phyloP scores from a whole-genome alignment of 2,329 filamentous ascomycete species.

The Pseudogymnoascus sp. region DNA sequence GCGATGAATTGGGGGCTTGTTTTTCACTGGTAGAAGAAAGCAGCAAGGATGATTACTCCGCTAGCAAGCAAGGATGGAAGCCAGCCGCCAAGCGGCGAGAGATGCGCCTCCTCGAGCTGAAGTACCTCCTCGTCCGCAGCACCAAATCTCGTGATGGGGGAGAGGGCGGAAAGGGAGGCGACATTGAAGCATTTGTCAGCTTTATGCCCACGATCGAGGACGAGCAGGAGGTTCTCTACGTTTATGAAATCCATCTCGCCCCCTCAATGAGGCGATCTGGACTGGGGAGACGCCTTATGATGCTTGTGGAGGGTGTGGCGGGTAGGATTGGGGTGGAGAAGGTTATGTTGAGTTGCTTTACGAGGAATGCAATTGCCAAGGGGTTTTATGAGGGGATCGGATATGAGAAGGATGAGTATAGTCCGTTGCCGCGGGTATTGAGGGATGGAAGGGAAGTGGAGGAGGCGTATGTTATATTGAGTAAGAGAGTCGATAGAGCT shows the following conservation, averaged over 20 bases:
- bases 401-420: conserved; percentile 47
- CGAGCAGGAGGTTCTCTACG: conserved; percentile 59
- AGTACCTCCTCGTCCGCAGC: conserved; percentile 56
- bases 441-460: conserved; percentile 45
- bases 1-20: conserved; percentile 44
- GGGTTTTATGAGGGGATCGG: conserved; percentile 56
- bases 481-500: conserved; percentile 33
- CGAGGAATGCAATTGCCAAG: conserved; percentile 49
- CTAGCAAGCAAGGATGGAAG: conserved; percentile 57
- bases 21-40: conserved; percentile 52
- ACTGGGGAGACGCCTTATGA: conserved; percentile 53
- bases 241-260: conserved; percentile 69
- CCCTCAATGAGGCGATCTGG: conserved; percentile 52
- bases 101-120: conserved; percentile 60
- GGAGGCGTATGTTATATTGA: conserved; percentile 55
- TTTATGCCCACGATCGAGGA: conserved; percentile 66
- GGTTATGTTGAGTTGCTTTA: conserved; percentile 68
- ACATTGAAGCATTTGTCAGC: conserved; percentile 51
- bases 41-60: conserved; percentile 55
- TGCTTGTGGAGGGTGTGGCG: conserved; percentile 46
- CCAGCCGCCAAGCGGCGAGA: conserved; percentile 52
- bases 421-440: conserved; percentile 45
- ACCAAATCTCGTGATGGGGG: conserved; percentile 18
- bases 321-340: conserved; percentile 50
- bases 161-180: background rate